A percentile compares a stretch with the other conserved stretches of the same genome.
phyloP scores from a whole-genome alignment of 2,329 filamentous ascomycete species.

The Botryotinia calthae region DNA sequence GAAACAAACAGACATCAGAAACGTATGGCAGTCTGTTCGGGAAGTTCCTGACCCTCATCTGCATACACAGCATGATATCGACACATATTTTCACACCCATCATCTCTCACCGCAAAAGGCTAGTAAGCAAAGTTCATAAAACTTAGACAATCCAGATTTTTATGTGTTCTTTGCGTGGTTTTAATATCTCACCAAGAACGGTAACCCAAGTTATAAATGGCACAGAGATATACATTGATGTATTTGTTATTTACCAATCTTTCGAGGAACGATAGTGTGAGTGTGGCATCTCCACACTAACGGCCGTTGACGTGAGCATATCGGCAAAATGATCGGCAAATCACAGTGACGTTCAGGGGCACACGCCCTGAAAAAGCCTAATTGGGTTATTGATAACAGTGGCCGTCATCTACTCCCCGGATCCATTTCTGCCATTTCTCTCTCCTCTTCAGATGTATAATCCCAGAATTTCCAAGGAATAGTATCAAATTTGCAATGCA shows the following conservation, averaged over 20 bases:
- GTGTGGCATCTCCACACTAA: neutral
- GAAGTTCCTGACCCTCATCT: too few species aligned
- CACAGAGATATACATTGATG: neutral
- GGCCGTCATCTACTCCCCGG: neutral
- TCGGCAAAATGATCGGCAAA: neutral
- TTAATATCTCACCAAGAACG: neutral
- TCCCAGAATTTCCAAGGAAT: conserved; percentile 6
- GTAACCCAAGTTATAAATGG: neutral
- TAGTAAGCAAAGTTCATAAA: neutral
- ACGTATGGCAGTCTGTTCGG: neutral
- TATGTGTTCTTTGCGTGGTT: neutral
- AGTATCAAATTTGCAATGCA: neutral
- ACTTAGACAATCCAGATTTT: neutral
- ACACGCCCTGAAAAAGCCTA: neutral
- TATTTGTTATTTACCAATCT: neutral
- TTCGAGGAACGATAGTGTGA: neutral
- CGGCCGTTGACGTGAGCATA: neutral
- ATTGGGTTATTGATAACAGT: neutral
- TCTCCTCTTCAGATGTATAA: neutral
- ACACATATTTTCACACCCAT: neutral
- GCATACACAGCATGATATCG: neutral
- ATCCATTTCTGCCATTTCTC: conserved; percentile 1
- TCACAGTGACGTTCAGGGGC: neutral
- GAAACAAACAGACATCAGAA: neutral
- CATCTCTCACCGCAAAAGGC: neutral